Conservation (phyloP, 2,329 filamentous ascomycete genomes). For the Clarireedia sp. region DNA sequence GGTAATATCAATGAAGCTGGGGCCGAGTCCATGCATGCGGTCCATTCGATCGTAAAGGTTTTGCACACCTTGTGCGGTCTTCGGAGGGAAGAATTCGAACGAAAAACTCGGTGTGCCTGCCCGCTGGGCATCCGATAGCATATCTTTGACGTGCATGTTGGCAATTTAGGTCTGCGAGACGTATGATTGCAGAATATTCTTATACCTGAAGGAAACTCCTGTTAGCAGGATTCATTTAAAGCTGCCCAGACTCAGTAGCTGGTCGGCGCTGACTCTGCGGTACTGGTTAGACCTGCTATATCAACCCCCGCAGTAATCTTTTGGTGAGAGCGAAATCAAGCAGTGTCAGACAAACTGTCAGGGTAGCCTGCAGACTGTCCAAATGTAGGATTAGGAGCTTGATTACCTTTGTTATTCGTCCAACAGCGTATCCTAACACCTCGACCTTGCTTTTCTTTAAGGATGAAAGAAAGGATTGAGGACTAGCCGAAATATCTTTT, state of each 20-base stretch:
- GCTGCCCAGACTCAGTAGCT: not conserved
- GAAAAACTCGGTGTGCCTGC: conserved; percentile 84
- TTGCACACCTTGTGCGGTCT: conserved; percentile 94
- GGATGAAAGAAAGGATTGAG: conserved; percentile 6
- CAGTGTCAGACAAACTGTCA: not conserved
- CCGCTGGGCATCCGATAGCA: conserved; percentile 74
- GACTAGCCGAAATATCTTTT: conserved; percentile 36
- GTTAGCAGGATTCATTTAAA: conserved; percentile 6
- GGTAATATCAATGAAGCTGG: conserved; percentile 95
- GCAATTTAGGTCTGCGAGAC: conserved; percentile 3
- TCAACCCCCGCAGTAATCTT: not conserved
- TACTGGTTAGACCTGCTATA: not conserved
- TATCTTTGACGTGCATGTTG: conserved; percentile 92
- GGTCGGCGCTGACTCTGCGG: not conserved
- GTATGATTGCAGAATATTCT: not conserved
- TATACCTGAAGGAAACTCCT: conserved; percentile 7
- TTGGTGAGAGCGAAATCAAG: not conserved
- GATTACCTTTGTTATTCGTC: conserved; percentile 2
- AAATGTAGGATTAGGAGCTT: not conserved
- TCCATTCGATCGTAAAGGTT: conserved; percentile 99
- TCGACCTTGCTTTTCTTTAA: not conserved
- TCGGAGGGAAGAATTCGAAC: conserved; percentile 98
- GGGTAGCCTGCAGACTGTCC: not conserved
- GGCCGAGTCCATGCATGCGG: conserved; percentile 91
- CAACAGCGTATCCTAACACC: not conserved